Evolutionary conservation across 2,329 filamentous ascomycete genomes (phyloP).

Genomic region (Aureobasidium sp.): DNA sequence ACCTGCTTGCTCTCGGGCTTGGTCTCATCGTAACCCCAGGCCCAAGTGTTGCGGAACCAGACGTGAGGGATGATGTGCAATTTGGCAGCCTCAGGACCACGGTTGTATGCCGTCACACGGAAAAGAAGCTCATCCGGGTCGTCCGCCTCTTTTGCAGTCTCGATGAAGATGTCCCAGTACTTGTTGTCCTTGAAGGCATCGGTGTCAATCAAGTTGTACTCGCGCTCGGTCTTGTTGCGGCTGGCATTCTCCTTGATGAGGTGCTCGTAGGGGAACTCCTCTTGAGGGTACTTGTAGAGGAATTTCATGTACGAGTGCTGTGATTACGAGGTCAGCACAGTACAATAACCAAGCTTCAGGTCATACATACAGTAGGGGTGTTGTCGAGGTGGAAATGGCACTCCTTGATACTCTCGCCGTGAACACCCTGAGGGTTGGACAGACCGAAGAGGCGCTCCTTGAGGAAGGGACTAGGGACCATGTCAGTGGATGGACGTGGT

Average conservation of each 20-base stretch:
- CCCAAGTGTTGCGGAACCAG: constrained; percentile 97
- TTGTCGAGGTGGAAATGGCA: constrained; percentile 96
- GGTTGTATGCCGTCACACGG: constrained; percentile 92
- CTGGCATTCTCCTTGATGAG: constrained; percentile 76
- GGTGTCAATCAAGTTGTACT: constrained; percentile 90
- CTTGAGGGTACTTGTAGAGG: constrained; percentile 94
- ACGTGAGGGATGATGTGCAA: constrained; percentile 91
- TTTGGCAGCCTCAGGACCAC: constrained; percentile 81
- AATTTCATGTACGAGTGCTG: constrained; percentile 97
- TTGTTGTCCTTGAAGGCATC: constrained; percentile 79
- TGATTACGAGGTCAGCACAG: constrained; percentile 31
- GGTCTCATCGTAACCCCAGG: constrained; percentile 79
- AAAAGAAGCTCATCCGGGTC: constrained; percentile 88
- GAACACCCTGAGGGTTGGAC: constrained; percentile 93
- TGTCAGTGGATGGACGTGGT: constrained; percentile 22
- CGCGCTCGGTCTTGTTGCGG: constrained; percentile 67
- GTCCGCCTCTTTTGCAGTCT: constrained; percentile 89
- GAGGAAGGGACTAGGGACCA: constrained; percentile 63
- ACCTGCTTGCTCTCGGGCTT: constrained; percentile 72
- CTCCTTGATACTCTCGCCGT: constrained; percentile 95
- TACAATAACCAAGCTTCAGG: constrained; percentile 22
- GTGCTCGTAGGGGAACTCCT: constrained; percentile 84
- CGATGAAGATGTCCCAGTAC: constrained; percentile 97
- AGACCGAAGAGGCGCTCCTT: constrained; percentile 94
- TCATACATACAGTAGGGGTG: constrained; percentile 59